Evolutionary conservation across 164 flowering plant species (phyloP), one percentile per base, ranked within the genome.

Genomic region (Aristolochia contorta): DNA sequence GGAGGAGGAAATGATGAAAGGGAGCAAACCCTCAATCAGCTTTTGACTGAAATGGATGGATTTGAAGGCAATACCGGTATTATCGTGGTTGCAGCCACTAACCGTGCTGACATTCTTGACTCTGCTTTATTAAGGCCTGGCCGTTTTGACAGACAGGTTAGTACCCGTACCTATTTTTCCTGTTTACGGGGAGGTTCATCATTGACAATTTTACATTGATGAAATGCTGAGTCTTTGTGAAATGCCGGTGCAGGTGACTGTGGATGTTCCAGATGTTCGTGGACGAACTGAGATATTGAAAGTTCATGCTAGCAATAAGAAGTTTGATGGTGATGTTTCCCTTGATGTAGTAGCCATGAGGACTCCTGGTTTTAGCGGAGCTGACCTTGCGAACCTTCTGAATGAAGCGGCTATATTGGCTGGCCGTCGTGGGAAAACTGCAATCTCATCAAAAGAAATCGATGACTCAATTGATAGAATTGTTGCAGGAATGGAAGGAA

Each of bases 1-100:
- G 96, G 96, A 60, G 96, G 96, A 67, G 96, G 96, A 25, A 89
- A 89, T 68, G 97, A 89, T 76, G 97, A 89, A 70, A 83, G 96
- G 68, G 96, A 89, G 62, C 96, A 86, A 61, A 89, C 96, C 32
- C 86, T 89, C 46, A 86, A 89, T 73, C 97, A 89, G 72, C 92
- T 89, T 65, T 68, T 87, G 82, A 89, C 97, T 12, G 97, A 89
- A 78, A 89, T 89, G 97, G 97, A 89, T 74, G 94, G 97, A 48
- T 89, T 89, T 65, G 88, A 85, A 73, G 97, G 94, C 61, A 87
- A 89, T 71, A 89, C 91, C 52, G 96, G 96, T 61, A 67, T 89
- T 61, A 89, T 89, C 57, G 96, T 89, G 16, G 56, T 89, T 78
- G 94, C 94, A n/a, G 96, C 96, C 16, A 89, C 96, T 62, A 89